Evolutionary conservation across 306 rosid genomes (phyloP).

Genomic region (Dryas drummondii): DNA sequence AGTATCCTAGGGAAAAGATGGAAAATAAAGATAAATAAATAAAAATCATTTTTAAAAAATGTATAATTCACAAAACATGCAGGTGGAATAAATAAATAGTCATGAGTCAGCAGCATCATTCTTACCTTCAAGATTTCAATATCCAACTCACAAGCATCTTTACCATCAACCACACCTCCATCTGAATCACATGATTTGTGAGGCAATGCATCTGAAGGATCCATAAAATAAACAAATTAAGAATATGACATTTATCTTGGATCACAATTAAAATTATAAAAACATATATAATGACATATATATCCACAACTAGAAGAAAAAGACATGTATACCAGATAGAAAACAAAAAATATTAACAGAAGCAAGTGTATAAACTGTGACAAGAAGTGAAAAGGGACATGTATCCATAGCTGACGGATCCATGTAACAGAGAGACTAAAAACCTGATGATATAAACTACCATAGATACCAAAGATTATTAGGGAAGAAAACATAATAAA

Average conservation of each 20-base stretch:
- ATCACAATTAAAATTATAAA: not conserved
- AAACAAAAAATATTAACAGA: not conserved
- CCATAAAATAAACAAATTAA: not conserved
- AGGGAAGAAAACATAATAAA: constrained; percentile 16
- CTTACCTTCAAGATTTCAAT: constrained; percentile 53
- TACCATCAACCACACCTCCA: constrained; percentile 25
- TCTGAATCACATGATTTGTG: constrained; percentile 11
- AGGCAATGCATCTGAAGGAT: constrained; percentile 40
- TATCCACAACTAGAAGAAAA: not conserved
- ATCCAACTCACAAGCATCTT: constrained; percentile 31
- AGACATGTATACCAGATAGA: not conserved
- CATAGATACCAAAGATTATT: not conserved
- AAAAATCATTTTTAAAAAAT: not conserved
- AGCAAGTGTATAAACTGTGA: not conserved
- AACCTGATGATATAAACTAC: not conserved
- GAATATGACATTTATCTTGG: not conserved
- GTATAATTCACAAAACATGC: not conserved
- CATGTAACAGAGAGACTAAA: not conserved
- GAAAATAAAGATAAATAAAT: not conserved
- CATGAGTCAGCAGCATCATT: not conserved
- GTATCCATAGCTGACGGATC: not conserved
- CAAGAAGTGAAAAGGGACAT: not conserved
- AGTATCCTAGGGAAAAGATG: constrained; percentile 37
- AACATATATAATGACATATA: not conserved
- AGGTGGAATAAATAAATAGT: not conserved